Base-by-base conservation (phyloP, 805 yeast genomes). In the Lipomyces orientalis region DNA sequence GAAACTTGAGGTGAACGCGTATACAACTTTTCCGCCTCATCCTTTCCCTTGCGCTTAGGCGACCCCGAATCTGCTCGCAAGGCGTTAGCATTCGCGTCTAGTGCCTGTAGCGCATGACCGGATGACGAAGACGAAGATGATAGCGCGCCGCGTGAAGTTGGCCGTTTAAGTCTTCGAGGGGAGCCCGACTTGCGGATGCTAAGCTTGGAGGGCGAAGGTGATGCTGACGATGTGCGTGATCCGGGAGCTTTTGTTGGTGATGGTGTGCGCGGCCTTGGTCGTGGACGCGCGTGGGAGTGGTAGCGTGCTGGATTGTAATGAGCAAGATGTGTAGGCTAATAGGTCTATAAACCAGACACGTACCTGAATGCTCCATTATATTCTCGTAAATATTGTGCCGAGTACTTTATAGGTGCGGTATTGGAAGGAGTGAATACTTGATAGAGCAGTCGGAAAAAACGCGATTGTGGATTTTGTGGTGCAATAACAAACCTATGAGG, bases 61-160 rank as follows among this genome's bases (percentile, higher is more conserved):
- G 58, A 60, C 37, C 14, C 34, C 54, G 33, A 12, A 14, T 19
- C 37, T 29, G 57, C 3, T 1, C n/a, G 22, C 55, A 46, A 57
- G 10, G 60, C 34, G 46, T 57, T 60, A 2, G 62, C 39, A 49
- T 64, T 64, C 54, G 60, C 56, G 57, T 65, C 68, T 37, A 65
- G 39, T 4, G 65, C 34, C 35, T 31, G 54, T 29, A 65, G 39
- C 49, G 62, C 57, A 29, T 25, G 61, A 43, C n/a, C 54, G 4
- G 54, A 22, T n/a, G 61, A 16, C 35, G 59, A 56, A 10, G 37
- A 56, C 35, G 43, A 33, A n/a, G 37, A 56, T 16, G 43, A 33
- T 9, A 43, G n/a, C n/a, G 49, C 22, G 49, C 22, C 49, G 22
- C 49, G 49, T 7, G 49, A 43, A 22, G n/a, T n/a, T 43, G 49